Base-by-base conservation (phyloP, 2,329 filamentous ascomycete genomes). In the Botrytis deweyae region DNA sequence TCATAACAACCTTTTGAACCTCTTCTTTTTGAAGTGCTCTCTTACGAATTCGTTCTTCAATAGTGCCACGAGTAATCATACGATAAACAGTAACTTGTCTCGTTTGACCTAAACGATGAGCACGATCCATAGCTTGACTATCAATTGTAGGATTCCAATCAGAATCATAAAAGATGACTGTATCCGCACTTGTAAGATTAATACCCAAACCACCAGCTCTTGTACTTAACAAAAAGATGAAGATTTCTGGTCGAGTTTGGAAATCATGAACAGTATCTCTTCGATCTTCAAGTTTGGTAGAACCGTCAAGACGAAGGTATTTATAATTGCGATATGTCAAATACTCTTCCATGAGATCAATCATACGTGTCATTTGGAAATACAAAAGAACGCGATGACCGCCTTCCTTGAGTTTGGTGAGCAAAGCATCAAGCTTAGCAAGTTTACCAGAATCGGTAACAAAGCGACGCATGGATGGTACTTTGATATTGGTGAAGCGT, bases 331-430 rank as follows among this genome's bases (percentile, higher is more conserved):
- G 93, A 85, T 98, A 98, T 0, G 96, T 98, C 74, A 99, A 87
- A 79, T 98, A 99, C 84, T 99, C 96, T 83, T 99, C 96, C 93
- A 98, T 98, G 75, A 99, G 86, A 82, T 99, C 95, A 81, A 99
- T 98, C 96, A 99, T 99, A 81, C 93, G 93, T 6, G 96, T 99
- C 96, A 99, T 99, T 86, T 99, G 96, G 93, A 99, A 99, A 87
- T 99, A 99, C 33, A 99, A 86, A 72, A 99, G 87, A 36, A 99
- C 96, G 80, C 96, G 94, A 79, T 99, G 96, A 52, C 93, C 93
- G 76, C 92, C 93, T 76, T 94, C 92, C 87, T 98, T 99, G 80
- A 99, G 90, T 82, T 94, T 89, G 81, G 93, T 93, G 22, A 99
- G 88, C 29, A 99, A 87, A 77, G 93, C 87, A 81, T 99, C 96